phyloP scores from a whole-genome alignment of 2,329 filamentous ascomycete species.

The Calonectria pauciramosa region DNA sequence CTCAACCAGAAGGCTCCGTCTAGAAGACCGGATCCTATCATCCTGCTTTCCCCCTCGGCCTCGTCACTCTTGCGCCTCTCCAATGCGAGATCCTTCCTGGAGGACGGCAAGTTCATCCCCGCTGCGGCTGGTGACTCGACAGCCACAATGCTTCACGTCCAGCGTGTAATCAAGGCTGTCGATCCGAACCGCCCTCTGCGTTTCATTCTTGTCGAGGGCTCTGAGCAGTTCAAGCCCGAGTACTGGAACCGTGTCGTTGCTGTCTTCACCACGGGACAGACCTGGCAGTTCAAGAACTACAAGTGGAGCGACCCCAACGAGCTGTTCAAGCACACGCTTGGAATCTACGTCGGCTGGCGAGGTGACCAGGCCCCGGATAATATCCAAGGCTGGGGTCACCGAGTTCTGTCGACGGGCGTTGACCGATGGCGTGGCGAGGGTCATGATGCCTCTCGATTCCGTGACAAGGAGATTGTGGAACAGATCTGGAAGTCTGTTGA shows the following conservation, averaged over 20 bases:
- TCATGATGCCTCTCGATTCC: conserved; percentile 74
- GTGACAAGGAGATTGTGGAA: conserved; percentile 94
- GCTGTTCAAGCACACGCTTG: conserved; percentile 89
- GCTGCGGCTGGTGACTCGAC: conserved; percentile 77
- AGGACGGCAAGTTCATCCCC: conserved; percentile 84
- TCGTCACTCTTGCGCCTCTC: conserved; percentile 95
- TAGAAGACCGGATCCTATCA: conserved; percentile 83
- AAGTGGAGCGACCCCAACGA: conserved; percentile 93
- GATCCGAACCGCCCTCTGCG: conserved; percentile 81
- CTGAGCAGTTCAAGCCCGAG: conserved; percentile 96
- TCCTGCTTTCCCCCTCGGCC: conserved; percentile 94
- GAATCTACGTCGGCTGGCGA: conserved; percentile 92
- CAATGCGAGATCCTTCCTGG: conserved; percentile 95
- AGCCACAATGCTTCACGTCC: conserved; percentile 87
- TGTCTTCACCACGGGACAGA: conserved; percentile 97
- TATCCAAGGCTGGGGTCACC: conserved; percentile 87
- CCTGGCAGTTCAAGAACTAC: conserved; percentile 99
- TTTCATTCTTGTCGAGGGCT: conserved; percentile 95
- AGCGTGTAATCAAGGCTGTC: conserved; percentile 79
- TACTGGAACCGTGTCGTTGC: conserved; percentile 97
- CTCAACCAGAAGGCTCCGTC: conserved; percentile 67
- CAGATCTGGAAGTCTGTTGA: conserved; percentile 92
- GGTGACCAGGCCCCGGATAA: conserved; percentile 84
- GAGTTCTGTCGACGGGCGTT: conserved; percentile 83
- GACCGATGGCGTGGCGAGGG: conserved; percentile 81